Conservation (phyloP, 805 yeast species). For the Candida nitratophila region DNA sequence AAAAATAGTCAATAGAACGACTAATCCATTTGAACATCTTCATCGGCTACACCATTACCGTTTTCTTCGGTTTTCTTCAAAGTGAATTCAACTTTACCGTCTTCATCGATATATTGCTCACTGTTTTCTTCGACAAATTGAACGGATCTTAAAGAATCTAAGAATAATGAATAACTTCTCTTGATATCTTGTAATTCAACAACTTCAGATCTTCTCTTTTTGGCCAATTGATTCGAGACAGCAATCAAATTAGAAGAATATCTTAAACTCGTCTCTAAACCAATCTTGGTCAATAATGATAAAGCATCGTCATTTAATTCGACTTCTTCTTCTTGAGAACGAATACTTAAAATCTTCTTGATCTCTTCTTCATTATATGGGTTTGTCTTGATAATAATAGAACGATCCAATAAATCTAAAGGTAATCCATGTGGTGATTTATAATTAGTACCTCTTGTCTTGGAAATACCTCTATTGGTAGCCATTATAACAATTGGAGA, state of each 20-base stretch:
- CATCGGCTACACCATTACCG: slow-evolving; percentile 1
- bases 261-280: slow-evolving; percentile 83
- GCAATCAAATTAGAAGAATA: slow-evolving; percentile 88
- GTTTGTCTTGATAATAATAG: slow-evolving; percentile 84
- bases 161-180: slow-evolving; percentile 77
- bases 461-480: slow-evolving; percentile 92
- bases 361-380: slow-evolving; percentile 78
- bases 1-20: background rate
- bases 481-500: slow-evolving; percentile 98
- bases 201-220: slow-evolving; percentile 62
- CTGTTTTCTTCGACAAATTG: slow-evolving; percentile 62
- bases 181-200: slow-evolving; percentile 81
- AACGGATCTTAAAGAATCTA: slow-evolving; percentile 87
- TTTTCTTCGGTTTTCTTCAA: slow-evolving; percentile 14
- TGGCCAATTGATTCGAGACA: slow-evolving; percentile 81
- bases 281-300: slow-evolving; percentile 82
- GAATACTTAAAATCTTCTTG: slow-evolving; percentile 74
- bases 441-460: slow-evolving; percentile 86
- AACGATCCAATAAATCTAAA: slow-evolving; percentile 85
- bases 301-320: slow-evolving; percentile 77
- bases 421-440: slow-evolving; percentile 98
- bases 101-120: slow-evolving; percentile 65
- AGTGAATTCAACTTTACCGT: slow-evolving; percentile 62
- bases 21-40: background rate
- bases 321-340: slow-evolving; percentile 93